Percentiles rank a stretch among this genome's conserved stretches.
These are phyloP conservation scores for Bruguiera sexangula DNA, from an alignment of 345 rosid genomes.

Conservation along the genomic window DNA sequence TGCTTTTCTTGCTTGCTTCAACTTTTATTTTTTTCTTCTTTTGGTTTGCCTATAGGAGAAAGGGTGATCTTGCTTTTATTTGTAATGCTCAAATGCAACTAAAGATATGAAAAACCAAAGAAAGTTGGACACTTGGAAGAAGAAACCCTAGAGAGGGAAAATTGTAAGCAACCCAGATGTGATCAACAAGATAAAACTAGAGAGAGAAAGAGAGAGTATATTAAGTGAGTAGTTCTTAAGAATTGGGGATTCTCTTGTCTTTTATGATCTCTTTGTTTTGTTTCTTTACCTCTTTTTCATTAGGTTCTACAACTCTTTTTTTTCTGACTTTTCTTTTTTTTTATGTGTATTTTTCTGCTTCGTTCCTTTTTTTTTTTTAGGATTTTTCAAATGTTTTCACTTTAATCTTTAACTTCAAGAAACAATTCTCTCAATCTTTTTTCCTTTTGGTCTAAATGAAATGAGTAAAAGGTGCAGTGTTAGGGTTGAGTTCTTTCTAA, in stretches of 20 bases:
- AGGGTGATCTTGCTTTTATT: slow-evolving; percentile 22
- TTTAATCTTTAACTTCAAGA: slow-evolving; percentile 16
- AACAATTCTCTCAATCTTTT: slow-evolving; percentile 6
- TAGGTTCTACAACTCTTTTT: background rate
- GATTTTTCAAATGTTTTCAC: background rate
- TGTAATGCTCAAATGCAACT: slow-evolving; percentile 26
- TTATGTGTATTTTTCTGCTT: background rate
- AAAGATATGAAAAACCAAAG: slow-evolving; percentile 36
- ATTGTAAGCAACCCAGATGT: background rate
- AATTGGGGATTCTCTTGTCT: slow-evolving; percentile 8
- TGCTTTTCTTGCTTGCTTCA: background rate
- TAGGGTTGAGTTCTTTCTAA: too few relatives aligned
- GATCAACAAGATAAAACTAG: background rate
- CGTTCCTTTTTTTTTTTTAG: too few relatives aligned
- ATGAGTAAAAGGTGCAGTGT: slow-evolving; percentile 14
- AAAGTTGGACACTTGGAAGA: slow-evolving; percentile 23
- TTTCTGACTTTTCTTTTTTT: too few relatives aligned
- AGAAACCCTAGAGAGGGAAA: slow-evolving; percentile 31
- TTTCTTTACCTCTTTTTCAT: background rate
- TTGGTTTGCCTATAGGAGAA: slow-evolving; percentile 9
- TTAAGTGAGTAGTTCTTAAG: background rate
- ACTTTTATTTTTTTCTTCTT: slow-evolving; percentile 3
- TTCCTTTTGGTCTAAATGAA: background rate
- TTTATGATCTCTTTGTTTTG: background rate
- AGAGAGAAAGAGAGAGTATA: slow-evolving; percentile 14